Evolutionary conservation across 163 green algal genomes (phyloP).

Genomic region (Scenedesmus sp.): DNA sequence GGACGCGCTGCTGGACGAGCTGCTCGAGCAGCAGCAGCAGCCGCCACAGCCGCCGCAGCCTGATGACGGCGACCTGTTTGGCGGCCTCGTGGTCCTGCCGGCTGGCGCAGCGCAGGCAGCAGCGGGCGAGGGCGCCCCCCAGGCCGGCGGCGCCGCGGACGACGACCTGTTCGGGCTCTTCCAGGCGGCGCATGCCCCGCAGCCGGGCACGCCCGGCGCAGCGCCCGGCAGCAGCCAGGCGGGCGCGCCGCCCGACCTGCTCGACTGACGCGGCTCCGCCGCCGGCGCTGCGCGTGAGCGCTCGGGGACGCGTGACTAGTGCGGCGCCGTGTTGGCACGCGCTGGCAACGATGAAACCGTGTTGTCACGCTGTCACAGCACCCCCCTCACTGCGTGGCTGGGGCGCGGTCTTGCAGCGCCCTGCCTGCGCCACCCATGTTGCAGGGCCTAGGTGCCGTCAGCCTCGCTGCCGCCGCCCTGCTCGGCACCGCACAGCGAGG

Average conservation of each 20-base stretch:
- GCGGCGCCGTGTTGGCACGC: too few relatives aligned
- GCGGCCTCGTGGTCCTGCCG: not conserved
- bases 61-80: not conserved
- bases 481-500: too few relatives aligned
- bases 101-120: not conserved
- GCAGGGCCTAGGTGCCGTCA: too few relatives aligned
- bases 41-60: not conserved
- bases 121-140: too few relatives aligned
- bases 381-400: too few relatives aligned
- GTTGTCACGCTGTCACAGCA: too few relatives aligned
- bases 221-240: not conserved
- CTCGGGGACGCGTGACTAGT: too few relatives aligned
- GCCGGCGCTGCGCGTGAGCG: not conserved
- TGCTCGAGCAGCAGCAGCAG: not conserved
- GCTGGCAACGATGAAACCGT: too few relatives aligned
- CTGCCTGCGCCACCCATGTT: too few relatives aligned
- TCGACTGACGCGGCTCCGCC: not conserved
- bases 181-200: not conserved
- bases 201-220: not conserved
- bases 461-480: too few relatives aligned
- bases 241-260: not conserved
- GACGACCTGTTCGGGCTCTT: slow-evolving; percentile 34
- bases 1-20: not conserved
- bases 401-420: too few relatives aligned
- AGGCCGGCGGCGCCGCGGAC: too few relatives aligned